These are phyloP conservation scores for Eimeria sp. DNA, from an alignment of 169 alveolate genomes.

Conservation along the genomic window DNA sequence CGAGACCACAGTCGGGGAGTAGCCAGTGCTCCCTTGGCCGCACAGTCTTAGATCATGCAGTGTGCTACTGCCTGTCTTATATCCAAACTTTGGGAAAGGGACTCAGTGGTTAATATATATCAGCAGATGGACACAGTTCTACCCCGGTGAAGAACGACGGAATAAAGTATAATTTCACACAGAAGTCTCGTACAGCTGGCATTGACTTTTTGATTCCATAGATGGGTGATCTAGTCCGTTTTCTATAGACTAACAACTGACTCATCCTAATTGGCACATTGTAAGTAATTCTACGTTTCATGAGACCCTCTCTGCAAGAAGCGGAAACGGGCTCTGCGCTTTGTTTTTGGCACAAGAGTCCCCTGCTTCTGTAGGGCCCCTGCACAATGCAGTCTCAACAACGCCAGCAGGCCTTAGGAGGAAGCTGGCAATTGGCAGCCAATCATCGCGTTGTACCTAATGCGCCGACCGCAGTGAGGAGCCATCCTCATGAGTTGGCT, in stretches of 20 bases:
- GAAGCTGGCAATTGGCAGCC: background rate
- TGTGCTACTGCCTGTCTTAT: background rate
- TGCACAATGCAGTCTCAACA: constrained; percentile 28
- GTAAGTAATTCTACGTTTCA: background rate
- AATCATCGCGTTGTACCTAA: background rate
- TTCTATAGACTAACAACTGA: background rate
- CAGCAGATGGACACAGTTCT: background rate
- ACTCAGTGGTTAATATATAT: background rate
- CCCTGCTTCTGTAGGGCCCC: background rate
- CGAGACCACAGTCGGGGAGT: background rate
- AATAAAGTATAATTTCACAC: background rate
- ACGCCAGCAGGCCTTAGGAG: background rate
- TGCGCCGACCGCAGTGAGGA: background rate
- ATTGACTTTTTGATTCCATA: background rate
- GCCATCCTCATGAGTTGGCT: constrained; percentile 59
- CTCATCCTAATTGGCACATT: background rate
- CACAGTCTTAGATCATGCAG: background rate
- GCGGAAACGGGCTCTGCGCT: background rate
- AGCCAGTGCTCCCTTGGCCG: background rate
- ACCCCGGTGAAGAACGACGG: background rate
- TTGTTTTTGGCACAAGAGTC: background rate
- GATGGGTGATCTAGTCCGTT: background rate
- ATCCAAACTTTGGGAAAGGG: background rate
- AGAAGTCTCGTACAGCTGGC: background rate
- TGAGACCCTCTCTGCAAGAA: background rate